Conservation (phyloP, 345 rosid genomes). For the Barbarea vulgaris region DNA sequence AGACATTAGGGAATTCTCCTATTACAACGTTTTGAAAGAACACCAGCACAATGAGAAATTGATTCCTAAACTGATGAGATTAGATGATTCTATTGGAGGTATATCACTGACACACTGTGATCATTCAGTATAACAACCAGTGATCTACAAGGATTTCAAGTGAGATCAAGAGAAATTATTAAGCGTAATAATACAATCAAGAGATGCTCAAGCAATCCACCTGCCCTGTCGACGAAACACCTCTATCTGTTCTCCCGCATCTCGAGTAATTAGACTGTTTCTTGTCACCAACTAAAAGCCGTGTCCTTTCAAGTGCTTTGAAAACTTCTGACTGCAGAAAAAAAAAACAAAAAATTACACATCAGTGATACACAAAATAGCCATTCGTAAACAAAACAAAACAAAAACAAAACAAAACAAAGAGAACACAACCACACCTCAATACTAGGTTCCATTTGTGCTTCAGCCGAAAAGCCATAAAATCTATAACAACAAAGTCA, state of each 20-base stretch:
- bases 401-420: constrained; percentile 5
- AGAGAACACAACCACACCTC: constrained; percentile 56
- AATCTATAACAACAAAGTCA: constrained; percentile 52
- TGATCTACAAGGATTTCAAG: constrained; percentile 11
- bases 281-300: constrained; percentile 78
- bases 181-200: neutral
- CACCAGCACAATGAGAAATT: neutral
- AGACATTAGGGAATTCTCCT: constrained; percentile 10
- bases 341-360: constrained; percentile 11
- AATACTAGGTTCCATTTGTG: constrained; percentile 87
- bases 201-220: constrained; percentile 47
- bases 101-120: constrained; percentile 11
- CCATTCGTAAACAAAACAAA: neutral
- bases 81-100: neutral
- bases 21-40: neutral
- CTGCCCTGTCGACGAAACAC: constrained; percentile 95
- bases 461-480: constrained; percentile 90
- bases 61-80: neutral
- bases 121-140: neutral
- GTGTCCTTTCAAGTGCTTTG: constrained; percentile 78
- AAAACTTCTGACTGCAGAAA: constrained; percentile 85
- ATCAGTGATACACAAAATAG: neutral
- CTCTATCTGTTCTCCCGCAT: constrained; percentile 95
- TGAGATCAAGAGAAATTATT: neutral
- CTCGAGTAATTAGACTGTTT: constrained; percentile 78